Base-by-base conservation (phyloP, 352 stramenopile genomes). In the Pythium aristosporum region DNA sequence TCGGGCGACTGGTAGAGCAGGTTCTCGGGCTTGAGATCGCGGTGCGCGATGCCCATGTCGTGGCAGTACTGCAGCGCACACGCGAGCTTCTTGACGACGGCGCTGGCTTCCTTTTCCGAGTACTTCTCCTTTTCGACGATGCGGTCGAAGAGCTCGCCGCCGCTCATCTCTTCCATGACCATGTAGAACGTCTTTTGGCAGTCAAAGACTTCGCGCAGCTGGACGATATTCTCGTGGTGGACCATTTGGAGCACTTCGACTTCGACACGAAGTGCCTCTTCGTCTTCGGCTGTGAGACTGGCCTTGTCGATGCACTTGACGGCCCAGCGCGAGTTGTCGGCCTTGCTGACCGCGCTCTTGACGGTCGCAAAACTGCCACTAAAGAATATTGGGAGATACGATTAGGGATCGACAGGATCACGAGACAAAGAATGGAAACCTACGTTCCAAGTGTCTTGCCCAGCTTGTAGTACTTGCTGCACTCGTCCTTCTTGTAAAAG, bases 41-140 rank as follows among this genome's bases (percentile, higher is more conserved):
- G 79, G 54, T 99, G 96, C 1, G 96, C 92, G 62, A 99, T 97
- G 41, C 92, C 82, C 61, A 89, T 75, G 3, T 82, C 68, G 75
- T 98, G 92, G 55, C 87, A 97, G 65, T 98, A 96, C 8, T 88
- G 65, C 37, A 98, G 70, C 13, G 90, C 91, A 3, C 76, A 68
- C 1, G 85, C 79, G 32, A 98, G 83, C 68, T 96, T 89, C 54
- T 88, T 88, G 56, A 98, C 90, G 9, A 91, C 85, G 15, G 61
- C 57, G 46, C 81, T 85, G 5, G 91, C 92, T 61, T 97, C 89
- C 32, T 91, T 82, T 63, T 98, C 91, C 1, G 82, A 90, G 75
- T 97, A 98, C 56, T 96, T 94, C 36, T 96, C 84, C 61, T 96
- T 95, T 64, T 95, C 73, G 34, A 97, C 92, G 60, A 98, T 96